Conservation (phyloP, 352 stramenopile genomes). For the Globisporangium canariense region DNA sequence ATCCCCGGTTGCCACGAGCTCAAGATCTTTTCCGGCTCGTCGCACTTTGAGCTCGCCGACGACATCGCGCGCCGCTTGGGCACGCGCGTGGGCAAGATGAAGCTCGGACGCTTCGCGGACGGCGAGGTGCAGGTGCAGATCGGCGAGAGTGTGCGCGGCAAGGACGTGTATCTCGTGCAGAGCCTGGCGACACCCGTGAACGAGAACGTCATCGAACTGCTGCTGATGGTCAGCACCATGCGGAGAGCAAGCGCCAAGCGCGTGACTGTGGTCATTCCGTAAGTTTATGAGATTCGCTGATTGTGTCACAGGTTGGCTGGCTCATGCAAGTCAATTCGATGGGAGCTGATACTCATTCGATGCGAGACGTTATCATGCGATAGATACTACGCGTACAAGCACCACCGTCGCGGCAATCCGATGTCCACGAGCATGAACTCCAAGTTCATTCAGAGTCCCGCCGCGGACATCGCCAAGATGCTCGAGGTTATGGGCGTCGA, state of each 20-base stretch:
- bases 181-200: constrained; percentile 90
- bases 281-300: constrained; percentile 21
- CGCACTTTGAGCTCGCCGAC: constrained; percentile 87
- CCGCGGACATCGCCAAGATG: constrained; percentile 90
- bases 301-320: not conserved
- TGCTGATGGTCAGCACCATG: constrained; percentile 94
- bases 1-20: constrained; percentile 91
- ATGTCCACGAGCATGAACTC: constrained; percentile 89
- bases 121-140: constrained; percentile 92
- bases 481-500: constrained; percentile 94
- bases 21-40: constrained; percentile 92
- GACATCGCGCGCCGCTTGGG: constrained; percentile 87
- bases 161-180: constrained; percentile 95
- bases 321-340: not conserved
- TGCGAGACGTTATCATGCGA: not conserved
- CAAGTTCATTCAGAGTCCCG: constrained; percentile 89
- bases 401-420: constrained; percentile 84
- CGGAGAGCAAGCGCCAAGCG: constrained; percentile 91
- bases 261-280: constrained; percentile 93
- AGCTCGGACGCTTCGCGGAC: constrained; percentile 88
- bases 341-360: not conserved
- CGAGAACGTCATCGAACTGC: constrained; percentile 93
- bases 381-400: constrained; percentile 92
- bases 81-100: constrained; percentile 86
- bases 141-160: constrained; percentile 89